These are phyloP conservation scores for Diaporthe vexans DNA, from an alignment of 2,329 filamentous ascomycete species.

Conservation along the genomic window DNA sequence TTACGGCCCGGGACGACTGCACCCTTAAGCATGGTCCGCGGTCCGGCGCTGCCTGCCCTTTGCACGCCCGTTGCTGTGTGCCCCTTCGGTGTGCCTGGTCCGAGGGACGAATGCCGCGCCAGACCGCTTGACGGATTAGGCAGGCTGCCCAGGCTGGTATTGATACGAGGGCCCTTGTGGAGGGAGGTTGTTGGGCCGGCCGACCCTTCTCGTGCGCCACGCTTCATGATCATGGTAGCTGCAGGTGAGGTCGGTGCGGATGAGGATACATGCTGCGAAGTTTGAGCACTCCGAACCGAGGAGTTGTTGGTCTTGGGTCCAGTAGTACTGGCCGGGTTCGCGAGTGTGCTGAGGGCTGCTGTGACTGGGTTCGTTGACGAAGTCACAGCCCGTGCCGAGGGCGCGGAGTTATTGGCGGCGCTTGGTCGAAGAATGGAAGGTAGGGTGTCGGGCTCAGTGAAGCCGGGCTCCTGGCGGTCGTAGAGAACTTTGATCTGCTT, in stretches of 20 bases:
- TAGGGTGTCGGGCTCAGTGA: conserved; percentile 73
- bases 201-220: conserved; percentile 70
- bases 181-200: conserved; percentile 66
- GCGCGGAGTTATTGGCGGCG: conserved; percentile 64
- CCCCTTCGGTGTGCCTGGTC: conserved; percentile 73
- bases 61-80: conserved; percentile 48
- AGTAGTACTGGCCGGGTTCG: conserved; percentile 58
- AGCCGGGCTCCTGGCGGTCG: conserved; percentile 73
- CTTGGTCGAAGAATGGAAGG: conserved; percentile 73
- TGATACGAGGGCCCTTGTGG: conserved; percentile 67
- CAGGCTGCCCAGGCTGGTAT: conserved; percentile 60
- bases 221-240: conserved; percentile 70
- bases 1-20: conserved; percentile 60
- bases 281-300: conserved; percentile 64
- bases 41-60: conserved; percentile 71
- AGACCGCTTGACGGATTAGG: conserved; percentile 69
- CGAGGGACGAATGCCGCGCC: conserved; percentile 73
- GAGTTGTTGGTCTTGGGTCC: conserved; percentile 59
- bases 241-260: conserved; percentile 74
- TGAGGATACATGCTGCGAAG: conserved; percentile 63
- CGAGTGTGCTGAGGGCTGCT: conserved; percentile 54
- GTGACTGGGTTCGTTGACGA: conserved; percentile 54
- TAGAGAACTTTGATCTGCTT: conserved; percentile 72
- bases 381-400: conserved; percentile 58
- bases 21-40: conserved; percentile 65